Evolutionary conservation across 257 asterid genomes (phyloP).

Genomic region (Plantago major): DNA sequence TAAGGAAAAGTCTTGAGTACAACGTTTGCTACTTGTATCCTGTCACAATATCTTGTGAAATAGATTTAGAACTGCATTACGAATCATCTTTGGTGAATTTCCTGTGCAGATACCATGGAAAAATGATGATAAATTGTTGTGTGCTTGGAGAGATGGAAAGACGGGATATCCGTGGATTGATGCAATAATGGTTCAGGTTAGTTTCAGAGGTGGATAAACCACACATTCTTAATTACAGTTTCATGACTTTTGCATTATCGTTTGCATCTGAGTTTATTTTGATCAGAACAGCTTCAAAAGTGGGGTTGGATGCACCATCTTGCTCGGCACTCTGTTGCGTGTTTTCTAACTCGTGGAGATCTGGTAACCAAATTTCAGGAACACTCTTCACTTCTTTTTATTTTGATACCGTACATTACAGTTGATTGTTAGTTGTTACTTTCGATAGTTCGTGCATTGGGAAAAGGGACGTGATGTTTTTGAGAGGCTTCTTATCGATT

Average conservation of each 20-base stretch:
- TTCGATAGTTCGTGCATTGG: slow-evolving; percentile 79
- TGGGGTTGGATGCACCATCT: slow-evolving; percentile 99
- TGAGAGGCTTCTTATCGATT: slow-evolving; percentile 87
- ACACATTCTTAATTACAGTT: slow-evolving; percentile 3
- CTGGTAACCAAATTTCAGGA: slow-evolving; percentile 43
- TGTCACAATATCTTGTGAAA: slow-evolving; percentile 4
- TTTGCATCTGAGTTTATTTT: slow-evolving; percentile 8
- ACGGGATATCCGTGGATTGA: slow-evolving; percentile 99
- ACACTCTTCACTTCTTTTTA: too few relatives aligned
- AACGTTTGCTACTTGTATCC: not conserved
- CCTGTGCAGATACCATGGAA: slow-evolving; percentile 81
- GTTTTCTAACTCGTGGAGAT: slow-evolving; percentile 96
- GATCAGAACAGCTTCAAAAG: slow-evolving; percentile 52
- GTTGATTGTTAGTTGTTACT: slow-evolving; percentile 16
- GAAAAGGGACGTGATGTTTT: slow-evolving; percentile 96
- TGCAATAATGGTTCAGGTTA: slow-evolving; percentile 95
- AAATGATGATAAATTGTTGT: slow-evolving; percentile 59
- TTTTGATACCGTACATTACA: slow-evolving; percentile 4
- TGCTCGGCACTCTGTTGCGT: slow-evolving; percentile 93
- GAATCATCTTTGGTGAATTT: not conserved
- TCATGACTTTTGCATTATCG: slow-evolving; percentile 8
- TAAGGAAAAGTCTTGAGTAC: not conserved
- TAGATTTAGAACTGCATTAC: slow-evolving; percentile 2
- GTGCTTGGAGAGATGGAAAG: slow-evolving; percentile 91
- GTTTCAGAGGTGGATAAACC: slow-evolving; percentile 13